Percentiles rank a stretch among this genome's conserved stretches.
Evolutionary conservation across 176 grass and related monocot species (phyloP).

Genomic region (Carex scoparia): DNA sequence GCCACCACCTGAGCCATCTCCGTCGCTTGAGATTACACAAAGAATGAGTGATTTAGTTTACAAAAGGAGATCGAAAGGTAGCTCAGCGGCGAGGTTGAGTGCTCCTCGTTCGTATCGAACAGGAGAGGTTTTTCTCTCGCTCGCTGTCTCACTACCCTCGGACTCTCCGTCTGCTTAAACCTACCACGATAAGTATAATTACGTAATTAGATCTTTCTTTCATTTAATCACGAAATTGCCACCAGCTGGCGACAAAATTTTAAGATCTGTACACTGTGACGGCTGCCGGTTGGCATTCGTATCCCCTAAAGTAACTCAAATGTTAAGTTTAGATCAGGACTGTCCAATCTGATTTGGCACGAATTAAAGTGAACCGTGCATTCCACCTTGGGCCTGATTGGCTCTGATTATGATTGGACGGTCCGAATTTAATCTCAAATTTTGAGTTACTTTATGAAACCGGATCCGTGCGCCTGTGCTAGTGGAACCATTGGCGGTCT

Average conservation of each 20-base stretch:
- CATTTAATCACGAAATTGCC: neutral
- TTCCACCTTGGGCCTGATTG: too few species aligned
- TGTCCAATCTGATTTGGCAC: too few species aligned
- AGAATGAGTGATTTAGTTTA: neutral
- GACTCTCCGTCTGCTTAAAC: conserved; percentile 1
- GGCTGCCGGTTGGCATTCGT: neutral
- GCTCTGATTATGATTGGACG: too few species aligned
- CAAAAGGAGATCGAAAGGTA: neutral
- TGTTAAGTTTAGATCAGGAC: too few species aligned
- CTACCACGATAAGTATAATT: neutral
- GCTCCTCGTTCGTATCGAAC: neutral
- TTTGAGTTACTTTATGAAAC: too few species aligned
- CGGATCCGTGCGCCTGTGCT: neutral
- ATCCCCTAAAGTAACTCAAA: too few species aligned
- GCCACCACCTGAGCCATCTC: conserved; percentile 63
- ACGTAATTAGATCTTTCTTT: neutral
- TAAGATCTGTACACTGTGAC: neutral
- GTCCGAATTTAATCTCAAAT: too few species aligned
- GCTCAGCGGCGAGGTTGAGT: neutral
- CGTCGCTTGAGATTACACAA: neutral
- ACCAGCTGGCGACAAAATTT: neutral
- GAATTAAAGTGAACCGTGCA: too few species aligned
- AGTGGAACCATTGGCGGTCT: neutral
- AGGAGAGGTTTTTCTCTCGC: neutral
- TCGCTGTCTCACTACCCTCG: neutral